Evolutionary conservation across 1,139 yeast species (phyloP).

Genomic region (Saccharomycopsis crataegensis): DNA sequence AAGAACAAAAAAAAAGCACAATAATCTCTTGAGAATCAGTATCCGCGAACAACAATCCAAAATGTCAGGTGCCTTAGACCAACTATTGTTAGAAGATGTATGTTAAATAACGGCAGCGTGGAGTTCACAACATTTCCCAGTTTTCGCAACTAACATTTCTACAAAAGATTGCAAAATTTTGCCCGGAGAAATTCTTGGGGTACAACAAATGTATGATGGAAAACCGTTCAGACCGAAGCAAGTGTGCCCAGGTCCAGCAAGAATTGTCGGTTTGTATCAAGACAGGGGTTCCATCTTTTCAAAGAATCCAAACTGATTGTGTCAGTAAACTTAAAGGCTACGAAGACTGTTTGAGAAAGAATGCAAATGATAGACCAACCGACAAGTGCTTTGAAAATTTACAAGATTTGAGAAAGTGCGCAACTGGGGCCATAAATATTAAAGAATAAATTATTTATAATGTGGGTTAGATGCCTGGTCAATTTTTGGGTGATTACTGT

Average conservation of each 20-base stretch:
- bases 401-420: conserved; percentile 32
- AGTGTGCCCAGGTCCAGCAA: conserved; percentile 45
- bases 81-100: conserved; percentile 46
- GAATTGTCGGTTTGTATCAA: conserved; percentile 50
- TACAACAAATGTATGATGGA: conserved; percentile 59
- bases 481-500: too few species aligned
- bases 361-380: conserved; percentile 28
- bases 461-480: too few species aligned
- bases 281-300: conserved; percentile 55
- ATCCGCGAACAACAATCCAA: not conserved
- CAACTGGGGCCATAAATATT: conserved; percentile 25
- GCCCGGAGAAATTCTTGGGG: conserved; percentile 57
- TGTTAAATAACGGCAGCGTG: conserved; percentile 19
- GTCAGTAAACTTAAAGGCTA: conserved; percentile 47
- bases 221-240: conserved; percentile 33
- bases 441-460: not conserved
- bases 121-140: not conserved
- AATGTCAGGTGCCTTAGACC: conserved; percentile 44
- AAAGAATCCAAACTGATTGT: conserved; percentile 53
- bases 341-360: conserved; percentile 47
- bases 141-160: not conserved
- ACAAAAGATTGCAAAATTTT: conserved; percentile 47
- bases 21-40: too few species aligned
- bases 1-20: too few species aligned
- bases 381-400: conserved; percentile 35